Base-by-base conservation (phyloP, 805 yeast genomes). In the Nakazawaea sp. region DNA sequence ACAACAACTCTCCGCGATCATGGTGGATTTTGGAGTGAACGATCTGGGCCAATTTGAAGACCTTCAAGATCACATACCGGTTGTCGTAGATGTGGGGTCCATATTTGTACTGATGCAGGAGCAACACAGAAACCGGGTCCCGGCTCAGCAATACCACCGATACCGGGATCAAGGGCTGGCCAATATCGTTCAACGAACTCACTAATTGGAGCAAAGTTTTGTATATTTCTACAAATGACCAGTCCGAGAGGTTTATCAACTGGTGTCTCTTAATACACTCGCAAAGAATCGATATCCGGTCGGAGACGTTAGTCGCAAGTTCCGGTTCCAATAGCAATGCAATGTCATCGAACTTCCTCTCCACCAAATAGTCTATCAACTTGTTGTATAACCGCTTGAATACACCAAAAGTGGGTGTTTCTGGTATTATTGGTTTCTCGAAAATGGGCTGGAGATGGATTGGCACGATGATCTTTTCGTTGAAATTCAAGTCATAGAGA, bases 401-500 rank as follows among this genome's bases (percentile, higher is more conserved):
- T 26, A 55, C 59, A 18, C 43, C 51, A 18, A 59, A 40, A 12
- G 62, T 47, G 9, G 51, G 38, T 1, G 36, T 43, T 30, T 52
- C 50, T 13, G 37, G 21, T 15, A 44, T 48, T 18, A 61, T 41
- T 9, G 64, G 59, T n/a, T 45, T 40, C 2, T 60, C 57, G 41
- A 53, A 62, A 7, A 61, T 40, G 5, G 42, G 44, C 3, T 51
- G 45, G 9, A 70, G 46, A 35, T 61, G 64, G 35, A 59, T 53
- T n/a, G 78, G 80, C 3, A 77, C 57, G 3, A 68, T 61, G 25
- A 81, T 68, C 32, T 51, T 56, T n/a, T 64, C 69, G 35, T 66
- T 67, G 29, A 75, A 64, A 38, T 70, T 68, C 41, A 69, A 68
- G 47, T 86, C 83, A 50, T 80, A 78, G 28, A 79, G 59, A 53